A percentile compares a stretch with the other conserved stretches of the same genome.
phyloP scores from a whole-genome alignment of 2,329 filamentous ascomycete species.

The Calycina marina region DNA sequence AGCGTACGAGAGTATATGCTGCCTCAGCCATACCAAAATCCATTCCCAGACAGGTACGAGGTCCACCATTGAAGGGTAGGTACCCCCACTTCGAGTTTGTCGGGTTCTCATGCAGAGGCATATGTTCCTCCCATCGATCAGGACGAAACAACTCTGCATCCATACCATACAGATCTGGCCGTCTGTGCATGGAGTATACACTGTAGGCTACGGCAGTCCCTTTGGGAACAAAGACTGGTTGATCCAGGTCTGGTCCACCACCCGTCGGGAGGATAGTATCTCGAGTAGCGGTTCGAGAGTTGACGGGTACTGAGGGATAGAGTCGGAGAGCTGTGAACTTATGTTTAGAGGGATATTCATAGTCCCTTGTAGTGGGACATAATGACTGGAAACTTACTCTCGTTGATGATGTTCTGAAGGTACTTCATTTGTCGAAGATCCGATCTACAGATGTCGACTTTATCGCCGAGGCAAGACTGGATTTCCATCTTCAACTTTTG shows the following conservation, averaged over 20 bases:
- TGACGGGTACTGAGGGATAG: slow-evolving; percentile 26
- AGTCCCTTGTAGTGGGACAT: too few species aligned
- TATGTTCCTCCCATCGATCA: slow-evolving; percentile 7
- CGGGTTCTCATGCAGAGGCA: too few species aligned
- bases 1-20: too few species aligned
- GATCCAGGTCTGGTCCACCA: slow-evolving; percentile 21
- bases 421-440: too few species aligned
- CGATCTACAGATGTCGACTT: too few species aligned
- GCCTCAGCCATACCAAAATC: too few species aligned
- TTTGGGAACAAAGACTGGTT: slow-evolving; percentile 20
- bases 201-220: slow-evolving; percentile 13
- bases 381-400: slow-evolving; percentile 27
- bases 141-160: slow-evolving; percentile 28
- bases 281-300: slow-evolving; percentile 17
- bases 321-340: slow-evolving; percentile 20
- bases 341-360: too few species aligned
- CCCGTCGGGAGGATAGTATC: slow-evolving; percentile 27
- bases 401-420: slow-evolving; percentile 36
- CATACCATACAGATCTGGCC: slow-evolving; percentile 46
- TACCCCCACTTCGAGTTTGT: too few species aligned
- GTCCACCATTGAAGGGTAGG: too few species aligned
- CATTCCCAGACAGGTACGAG: too few species aligned
- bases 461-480: too few species aligned
- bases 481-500: too few species aligned
- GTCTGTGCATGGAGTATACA: slow-evolving; percentile 21